Conservation (phyloP, 139 green algal species). For the Asterochloris erici region DNA sequence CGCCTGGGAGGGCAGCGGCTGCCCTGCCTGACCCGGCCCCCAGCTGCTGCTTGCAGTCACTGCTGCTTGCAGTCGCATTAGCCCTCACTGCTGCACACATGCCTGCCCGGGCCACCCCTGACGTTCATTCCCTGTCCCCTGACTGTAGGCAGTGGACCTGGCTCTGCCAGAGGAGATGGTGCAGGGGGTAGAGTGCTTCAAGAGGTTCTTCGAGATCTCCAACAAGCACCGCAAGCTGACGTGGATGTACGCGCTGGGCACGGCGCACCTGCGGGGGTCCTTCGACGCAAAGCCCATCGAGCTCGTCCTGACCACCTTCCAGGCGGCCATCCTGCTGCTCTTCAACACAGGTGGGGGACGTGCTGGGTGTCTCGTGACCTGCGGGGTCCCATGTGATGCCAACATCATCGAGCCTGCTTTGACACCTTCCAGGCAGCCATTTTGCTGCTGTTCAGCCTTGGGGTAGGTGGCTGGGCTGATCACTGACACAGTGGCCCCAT, state of each 20-base stretch:
- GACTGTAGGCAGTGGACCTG: slow-evolving; percentile 74
- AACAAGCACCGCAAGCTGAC: slow-evolving; percentile 86
- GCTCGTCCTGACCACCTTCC: slow-evolving; percentile 80
- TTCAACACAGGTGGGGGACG: slow-evolving; percentile 78
- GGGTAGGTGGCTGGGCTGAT: not conserved
- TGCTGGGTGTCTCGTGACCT: too few species aligned
- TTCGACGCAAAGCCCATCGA: slow-evolving; percentile 87
- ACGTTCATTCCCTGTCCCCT: slow-evolving; percentile 52
- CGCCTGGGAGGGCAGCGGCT: not conserved
- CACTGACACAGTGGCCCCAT: too few species aligned
- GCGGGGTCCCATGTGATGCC: too few species aligned
- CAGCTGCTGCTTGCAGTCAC: not conserved
- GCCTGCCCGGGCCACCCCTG: slow-evolving; percentile 28
- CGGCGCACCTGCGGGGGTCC: slow-evolving; percentile 69
- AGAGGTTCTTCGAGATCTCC: slow-evolving; percentile 74
- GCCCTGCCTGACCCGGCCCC: not conserved
- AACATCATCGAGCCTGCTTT: slow-evolving; percentile 24
- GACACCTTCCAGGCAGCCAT: slow-evolving; percentile 81
- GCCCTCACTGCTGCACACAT: not conserved
- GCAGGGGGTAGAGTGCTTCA: slow-evolving; percentile 79
- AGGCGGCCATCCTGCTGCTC: slow-evolving; percentile 81
- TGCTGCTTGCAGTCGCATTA: not conserved
- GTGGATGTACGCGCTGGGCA: slow-evolving; percentile 95
- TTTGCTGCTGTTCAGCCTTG: slow-evolving; percentile 86
- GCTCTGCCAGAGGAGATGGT: slow-evolving; percentile 90